phyloP scores from a whole-genome alignment of 768 basidiomycete genomes.

The Leccinellum luteum region DNA sequence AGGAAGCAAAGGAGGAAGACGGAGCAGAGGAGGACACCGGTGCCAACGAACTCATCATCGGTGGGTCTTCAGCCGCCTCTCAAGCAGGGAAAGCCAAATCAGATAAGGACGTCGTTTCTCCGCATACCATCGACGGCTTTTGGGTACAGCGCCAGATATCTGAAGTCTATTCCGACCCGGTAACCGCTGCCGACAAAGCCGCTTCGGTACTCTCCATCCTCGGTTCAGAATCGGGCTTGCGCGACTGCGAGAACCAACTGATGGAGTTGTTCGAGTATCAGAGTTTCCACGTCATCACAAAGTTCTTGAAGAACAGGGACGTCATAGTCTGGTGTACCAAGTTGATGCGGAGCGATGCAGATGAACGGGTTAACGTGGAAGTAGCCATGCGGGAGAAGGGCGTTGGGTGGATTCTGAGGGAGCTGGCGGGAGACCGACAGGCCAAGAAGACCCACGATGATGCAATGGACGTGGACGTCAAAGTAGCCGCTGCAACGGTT shows the following conservation, averaged over 20 bases:
- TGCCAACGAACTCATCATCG: constrained; percentile 77
- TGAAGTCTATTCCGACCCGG: constrained; percentile 89
- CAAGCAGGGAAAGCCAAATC: constrained; percentile 47
- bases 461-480: constrained; percentile 79
- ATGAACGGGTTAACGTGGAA: constrained; percentile 90
- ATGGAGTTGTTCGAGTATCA: constrained; percentile 97
- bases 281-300: constrained; percentile 85
- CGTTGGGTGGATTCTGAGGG: constrained; percentile 91
- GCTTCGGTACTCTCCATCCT: constrained; percentile 80
- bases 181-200: constrained; percentile 92
- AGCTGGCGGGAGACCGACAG: constrained; percentile 79
- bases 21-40: constrained; percentile 46
- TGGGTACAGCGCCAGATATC: constrained; percentile 97
- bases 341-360: constrained; percentile 82
- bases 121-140: constrained; percentile 93
- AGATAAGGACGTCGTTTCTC: constrained; percentile 80
- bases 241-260: constrained; percentile 93
- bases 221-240: constrained; percentile 79
- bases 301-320: constrained; percentile 93
- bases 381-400: constrained; percentile 98
- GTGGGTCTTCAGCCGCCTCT: constrained; percentile 56
- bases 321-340: constrained; percentile 98
- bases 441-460: constrained; percentile 48
- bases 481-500: constrained; percentile 42
- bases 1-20: constrained; percentile 41